phyloP scores from a whole-genome alignment of 2,329 filamentous ascomycete species.

The Neobulgaria alba region DNA sequence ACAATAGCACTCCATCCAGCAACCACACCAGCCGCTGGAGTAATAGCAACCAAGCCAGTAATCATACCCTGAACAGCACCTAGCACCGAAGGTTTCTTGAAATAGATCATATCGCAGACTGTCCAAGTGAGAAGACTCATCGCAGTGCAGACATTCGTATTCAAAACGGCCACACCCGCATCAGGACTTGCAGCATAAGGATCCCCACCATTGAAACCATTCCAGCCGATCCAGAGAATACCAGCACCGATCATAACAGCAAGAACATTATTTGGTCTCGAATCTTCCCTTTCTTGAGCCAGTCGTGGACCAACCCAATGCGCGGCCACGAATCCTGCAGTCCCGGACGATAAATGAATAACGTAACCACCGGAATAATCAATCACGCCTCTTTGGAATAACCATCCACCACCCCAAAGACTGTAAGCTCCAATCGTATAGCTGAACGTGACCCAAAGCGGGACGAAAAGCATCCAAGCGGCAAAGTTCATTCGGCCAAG shows the following conservation, averaged over 20 bases:
- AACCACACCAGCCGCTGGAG: slow-evolving; percentile 41
- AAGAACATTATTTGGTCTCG: slow-evolving; percentile 39
- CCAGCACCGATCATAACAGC: slow-evolving; percentile 38
- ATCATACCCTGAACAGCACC: slow-evolving; percentile 44
- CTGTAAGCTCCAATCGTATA: slow-evolving; percentile 37
- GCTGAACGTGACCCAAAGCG: slow-evolving; percentile 40
- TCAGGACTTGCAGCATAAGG: slow-evolving; percentile 42
- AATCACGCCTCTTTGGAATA: slow-evolving; percentile 37
- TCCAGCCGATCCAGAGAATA: slow-evolving; percentile 44
- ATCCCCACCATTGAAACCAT: slow-evolving; percentile 45
- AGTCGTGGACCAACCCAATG: slow-evolving; percentile 40
- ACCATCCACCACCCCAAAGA: slow-evolving; percentile 39
- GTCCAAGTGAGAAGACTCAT: slow-evolving; percentile 40
- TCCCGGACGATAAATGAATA: slow-evolving; percentile 44
- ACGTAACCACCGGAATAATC: slow-evolving; percentile 46
- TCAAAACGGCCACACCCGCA: slow-evolving; percentile 41
- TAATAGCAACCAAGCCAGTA: slow-evolving; percentile 43
- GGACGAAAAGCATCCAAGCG: slow-evolving; percentile 44
- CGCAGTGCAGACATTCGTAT: slow-evolving; percentile 42
- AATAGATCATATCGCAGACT: slow-evolving; percentile 36
- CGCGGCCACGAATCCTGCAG: slow-evolving; percentile 38
- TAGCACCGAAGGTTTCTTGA: slow-evolving; percentile 40
- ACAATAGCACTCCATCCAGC: slow-evolving; percentile 43
- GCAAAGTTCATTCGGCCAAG: slow-evolving; percentile 42
- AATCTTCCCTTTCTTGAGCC: slow-evolving; percentile 35